A percentile compares a stretch with the other conserved stretches of the same genome.
Conservation (phyloP, 2,329 filamentous ascomycete species). For the Clonostachys byssicola region DNA sequence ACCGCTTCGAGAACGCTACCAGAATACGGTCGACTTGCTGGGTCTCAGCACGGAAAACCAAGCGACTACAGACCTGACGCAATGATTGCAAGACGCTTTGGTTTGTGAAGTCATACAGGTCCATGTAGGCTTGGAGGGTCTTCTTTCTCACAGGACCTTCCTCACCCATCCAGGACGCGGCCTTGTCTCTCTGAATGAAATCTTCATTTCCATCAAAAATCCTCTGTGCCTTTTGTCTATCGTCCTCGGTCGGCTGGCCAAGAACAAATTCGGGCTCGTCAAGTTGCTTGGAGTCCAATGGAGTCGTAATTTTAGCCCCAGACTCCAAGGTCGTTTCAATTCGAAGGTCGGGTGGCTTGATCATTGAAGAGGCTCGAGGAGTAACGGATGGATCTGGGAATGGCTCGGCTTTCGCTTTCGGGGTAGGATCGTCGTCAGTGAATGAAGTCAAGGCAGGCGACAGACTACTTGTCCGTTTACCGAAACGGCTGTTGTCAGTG, state of each 20-base stretch:
- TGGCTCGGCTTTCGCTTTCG: background rate
- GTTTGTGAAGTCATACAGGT: slow-evolving; percentile 80
- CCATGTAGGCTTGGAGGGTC: slow-evolving; percentile 77
- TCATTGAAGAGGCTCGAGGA: slow-evolving; percentile 32
- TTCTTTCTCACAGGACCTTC: slow-evolving; percentile 55
- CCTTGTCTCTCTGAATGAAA: slow-evolving; percentile 72
- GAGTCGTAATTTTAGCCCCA: background rate
- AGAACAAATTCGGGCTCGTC: slow-evolving; percentile 56
- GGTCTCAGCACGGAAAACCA: slow-evolving; percentile 85
- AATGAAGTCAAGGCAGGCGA: background rate
- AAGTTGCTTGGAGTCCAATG: slow-evolving; percentile 34
- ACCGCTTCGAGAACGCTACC: slow-evolving; percentile 81
- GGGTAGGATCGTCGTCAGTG: background rate
- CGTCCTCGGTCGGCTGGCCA: slow-evolving; percentile 60
- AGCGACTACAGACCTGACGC: slow-evolving; percentile 73
- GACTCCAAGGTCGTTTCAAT: slow-evolving; percentile 33
- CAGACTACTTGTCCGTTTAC: too few species aligned
- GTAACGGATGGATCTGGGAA: slow-evolving; percentile 18
- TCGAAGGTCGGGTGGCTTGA: slow-evolving; percentile 36
- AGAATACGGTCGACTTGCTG: slow-evolving; percentile 96
- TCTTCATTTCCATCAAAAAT: slow-evolving; percentile 85
- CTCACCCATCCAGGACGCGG: slow-evolving; percentile 86
- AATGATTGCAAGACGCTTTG: slow-evolving; percentile 76
- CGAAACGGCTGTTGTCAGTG: background rate
- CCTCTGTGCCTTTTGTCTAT: slow-evolving; percentile 72